A percentile compares a stretch with the other conserved stretches of the same genome.
phyloP scores from a whole-genome alignment of 371 early-diverging fungal genomes.

The Actinomucor elegans region DNA sequence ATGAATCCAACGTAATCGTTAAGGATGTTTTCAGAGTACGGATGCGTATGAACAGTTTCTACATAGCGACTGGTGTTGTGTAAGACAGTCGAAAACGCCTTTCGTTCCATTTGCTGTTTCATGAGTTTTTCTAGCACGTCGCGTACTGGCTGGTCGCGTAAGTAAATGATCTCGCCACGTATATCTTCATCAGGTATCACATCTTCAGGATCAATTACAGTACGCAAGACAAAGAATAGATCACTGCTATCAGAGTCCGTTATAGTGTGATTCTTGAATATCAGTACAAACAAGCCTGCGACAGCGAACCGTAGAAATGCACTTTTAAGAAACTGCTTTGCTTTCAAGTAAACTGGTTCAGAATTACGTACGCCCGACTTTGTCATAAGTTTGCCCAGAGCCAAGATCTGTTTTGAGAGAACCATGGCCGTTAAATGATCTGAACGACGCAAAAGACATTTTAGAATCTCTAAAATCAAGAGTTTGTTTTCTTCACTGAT shows the following conservation, averaged over 20 bases:
- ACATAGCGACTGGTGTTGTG: constrained; percentile 57
- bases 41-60: constrained; percentile 54
- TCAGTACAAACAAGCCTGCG: constrained; percentile 61
- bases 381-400: constrained; percentile 58
- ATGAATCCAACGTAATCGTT: constrained; percentile 47
- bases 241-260: constrained; percentile 45
- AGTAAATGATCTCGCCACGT: constrained; percentile 39
- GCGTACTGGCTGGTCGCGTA: constrained; percentile 62
- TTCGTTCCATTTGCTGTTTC: constrained; percentile 58
- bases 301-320: constrained; percentile 63
- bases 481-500: constrained; percentile 64
- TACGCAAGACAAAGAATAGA: constrained; percentile 56
- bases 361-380: constrained; percentile 39
- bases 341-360: constrained; percentile 57
- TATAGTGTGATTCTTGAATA: constrained; percentile 61
- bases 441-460: constrained; percentile 54
- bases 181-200: constrained; percentile 54
- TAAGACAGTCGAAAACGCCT: constrained; percentile 57
- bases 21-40: constrained; percentile 46
- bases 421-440: constrained; percentile 64
- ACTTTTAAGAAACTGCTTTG: constrained; percentile 55
- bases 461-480: constrained; percentile 55
- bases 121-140: constrained; percentile 61
- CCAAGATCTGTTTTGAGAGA: constrained; percentile 60
- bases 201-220: constrained; percentile 57